Base-by-base conservation (phyloP, 768 basidiomycete species). In the Lenzites betulinus region DNA sequence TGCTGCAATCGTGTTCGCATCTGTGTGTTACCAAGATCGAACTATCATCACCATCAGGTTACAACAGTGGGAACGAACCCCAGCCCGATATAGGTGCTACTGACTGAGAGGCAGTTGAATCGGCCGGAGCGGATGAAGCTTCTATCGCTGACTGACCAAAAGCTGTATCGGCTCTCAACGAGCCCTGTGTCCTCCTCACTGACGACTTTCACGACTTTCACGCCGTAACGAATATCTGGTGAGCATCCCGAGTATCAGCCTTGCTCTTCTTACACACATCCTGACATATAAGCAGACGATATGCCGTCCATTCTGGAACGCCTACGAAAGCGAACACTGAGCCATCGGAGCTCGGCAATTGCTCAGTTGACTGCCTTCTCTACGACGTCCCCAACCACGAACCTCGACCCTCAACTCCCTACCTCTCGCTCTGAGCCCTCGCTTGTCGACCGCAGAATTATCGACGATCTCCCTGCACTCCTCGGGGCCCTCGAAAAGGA, bases 281-380 rank as follows among this genome's bases (percentile, higher is more conserved):
- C 26, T 25, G 2, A 33, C 6, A 1, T 15, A 1, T 36, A 38
- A 5, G 25, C 16, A 13, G 25, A 22, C 20, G 42, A 59, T 8
- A 71, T 71, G 70, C 60, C 66, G 18, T 70, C 70, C 9, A 59
- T 71, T 7, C 58, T 71, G 13, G 63, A 64, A 48, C 70, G 70
- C 30, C 63, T 71, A 9, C 63, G 69, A 18, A 60, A 55, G 28
- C 64, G 69, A 23, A 65, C 65, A 18, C 44, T 60, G 35, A 70
- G 67, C 55, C 65, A 60, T 42, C 50, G 41, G 16, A 54, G 54
- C 28, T 48, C 49, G 15, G 11, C 38, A 15, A 30, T 47, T 22
- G 38, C 58, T 15, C 55, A 43, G 13, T 28, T 49, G 0, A 25
- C 30, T 5, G 20, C 26, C 11, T 22, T n/a, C 3, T 30, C 62